Base-by-base conservation (phyloP, 73 alveolate genomes). In the Effrenium voratum region DNA sequence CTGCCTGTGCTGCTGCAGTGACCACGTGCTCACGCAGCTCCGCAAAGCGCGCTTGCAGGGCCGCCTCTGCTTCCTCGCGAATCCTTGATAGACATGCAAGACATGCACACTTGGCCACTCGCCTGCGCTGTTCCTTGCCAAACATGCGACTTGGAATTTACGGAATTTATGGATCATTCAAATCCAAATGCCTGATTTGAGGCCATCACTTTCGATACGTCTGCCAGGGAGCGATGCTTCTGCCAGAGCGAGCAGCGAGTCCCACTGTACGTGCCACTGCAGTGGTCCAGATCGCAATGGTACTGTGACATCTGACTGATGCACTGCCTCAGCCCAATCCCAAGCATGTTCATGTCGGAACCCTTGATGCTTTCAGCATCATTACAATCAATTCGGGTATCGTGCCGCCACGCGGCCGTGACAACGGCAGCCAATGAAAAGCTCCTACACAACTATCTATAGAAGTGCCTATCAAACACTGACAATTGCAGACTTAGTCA, bases 201-300 rank as follows among this genome's bases (percentile, higher is more conserved):
- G n/a, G 16, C 72, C 16, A 22, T 57, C 72, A 57, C 28, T 2
- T 57, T 57, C 72, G 28, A 1, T 57, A 22, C 44, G 8, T 19
- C 87, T n/a, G n/a, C n/a, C 59, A 43, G 5, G 87, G 26, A 16
- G 46, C 94, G 66, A 41, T 32, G 94, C 66, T 41, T 86, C 94
- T 2, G 94, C 94, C 36, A 86, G 47, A 10, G 44, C 43, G 24
- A 57, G 82, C 38, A 86, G 24, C 63, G 94, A 86, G n/a, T 86
- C 94, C 94, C 94, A 86, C 45, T 86, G 77, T 66, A 86, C n/a
- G 66, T 86, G 94, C 94, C 63, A 80, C n/a, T 45, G 70, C 70
- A 80, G 45, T 24, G 91, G 91, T 4, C 91, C 91, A 2, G 91
- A 80, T 4, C 91, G 91, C 70, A 80, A 30, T 13, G 91, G 91